Base-by-base conservation (phyloP, 306 rosid genomes). In the Cucumis hystrix region DNA sequence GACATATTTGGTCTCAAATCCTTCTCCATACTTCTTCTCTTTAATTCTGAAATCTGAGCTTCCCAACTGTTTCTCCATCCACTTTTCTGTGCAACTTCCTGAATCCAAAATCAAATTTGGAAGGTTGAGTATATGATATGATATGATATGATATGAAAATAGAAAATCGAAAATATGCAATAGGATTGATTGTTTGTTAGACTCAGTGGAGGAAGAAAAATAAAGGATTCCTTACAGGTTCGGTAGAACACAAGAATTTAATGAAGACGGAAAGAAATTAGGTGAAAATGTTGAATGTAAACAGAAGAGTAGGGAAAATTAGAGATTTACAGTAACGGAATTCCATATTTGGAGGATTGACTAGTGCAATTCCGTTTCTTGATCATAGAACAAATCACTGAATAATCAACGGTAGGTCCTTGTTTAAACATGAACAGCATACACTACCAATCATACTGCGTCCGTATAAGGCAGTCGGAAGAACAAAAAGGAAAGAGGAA, bases 31-130 rank as follows among this genome's bases (percentile, higher is more conserved):
- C 91, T 86, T 89, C 89, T 88, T 82, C 77, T 82, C 85, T 86
- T 83, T 78, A 93, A 85, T 79, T 80, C 90, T 13, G 90, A 84
- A 4, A 93, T 77, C 82, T 91, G 98, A 79, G 83, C 69, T 45
- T 88, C 79, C 98, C 98, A 93, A 6, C 79, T 77, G 11, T 10
- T 30, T 81, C 69, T 89, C 98, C 98, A 91, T 55, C 72, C 88
- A 3, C 73, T 55, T 47, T 61, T 87, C 25, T 68, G 85, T n/a
- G 86, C 85, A 81, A 79, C 55, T 62, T 77, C 93, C 98, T 93
- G 85, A 64, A 41, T 35, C 21, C 45, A 28, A 82, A 79, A 82
- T 2, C 76, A 84, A 54, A 45, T 17, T 43, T 43, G 21, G 21
- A 16, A 65, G 47, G 39, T 30, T 37, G 0, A 40, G 1, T 75